Conservation (phyloP, 2,329 filamentous ascomycete genomes). For the Fusarium paranaense region DNA sequence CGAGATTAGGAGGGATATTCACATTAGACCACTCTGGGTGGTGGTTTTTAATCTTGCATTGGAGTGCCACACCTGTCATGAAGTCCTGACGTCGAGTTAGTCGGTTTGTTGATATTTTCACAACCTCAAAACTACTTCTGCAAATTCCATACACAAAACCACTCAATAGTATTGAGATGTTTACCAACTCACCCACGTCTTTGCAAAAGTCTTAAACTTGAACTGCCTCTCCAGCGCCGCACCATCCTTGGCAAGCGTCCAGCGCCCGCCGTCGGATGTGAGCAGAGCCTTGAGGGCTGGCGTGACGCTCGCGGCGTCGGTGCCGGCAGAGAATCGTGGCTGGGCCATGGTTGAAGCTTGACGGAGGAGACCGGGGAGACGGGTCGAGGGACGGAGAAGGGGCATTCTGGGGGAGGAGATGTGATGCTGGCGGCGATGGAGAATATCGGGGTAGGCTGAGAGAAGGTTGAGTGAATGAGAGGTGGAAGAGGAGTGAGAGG, state of each 20-base stretch:
- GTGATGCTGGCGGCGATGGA: conserved; percentile 6
- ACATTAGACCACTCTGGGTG: conserved; percentile 84
- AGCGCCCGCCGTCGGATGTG: conserved; percentile 55
- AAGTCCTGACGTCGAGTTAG: conserved; percentile 67
- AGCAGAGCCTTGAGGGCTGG: conserved; percentile 55
- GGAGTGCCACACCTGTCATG: conserved; percentile 77
- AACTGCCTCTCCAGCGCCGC: conserved; percentile 70
- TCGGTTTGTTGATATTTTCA: neutral
- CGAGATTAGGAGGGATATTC: conserved; percentile 10
- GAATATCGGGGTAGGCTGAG: conserved; percentile 7
- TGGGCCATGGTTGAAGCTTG: conserved; percentile 43
- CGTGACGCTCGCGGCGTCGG: conserved; percentile 54
- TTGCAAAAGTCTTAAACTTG: conserved; percentile 73
- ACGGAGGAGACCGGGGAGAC: conserved; percentile 19
- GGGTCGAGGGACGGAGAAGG: conserved; percentile 8
- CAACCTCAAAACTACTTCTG: neutral
- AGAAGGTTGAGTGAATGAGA: conserved; percentile 22
- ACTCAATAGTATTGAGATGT: neutral
- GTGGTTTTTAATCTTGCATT: conserved; percentile 76
- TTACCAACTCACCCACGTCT: conserved; percentile 67
- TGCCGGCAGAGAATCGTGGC: conserved; percentile 59
- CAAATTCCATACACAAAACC: neutral
- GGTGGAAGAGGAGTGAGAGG: conserved; percentile 19
- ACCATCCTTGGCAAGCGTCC: conserved; percentile 63
- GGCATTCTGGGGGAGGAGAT: conserved; percentile 24